Base-by-base conservation (phyloP, 768 basidiomycete genomes). In the Lactifluus rugatus region DNA sequence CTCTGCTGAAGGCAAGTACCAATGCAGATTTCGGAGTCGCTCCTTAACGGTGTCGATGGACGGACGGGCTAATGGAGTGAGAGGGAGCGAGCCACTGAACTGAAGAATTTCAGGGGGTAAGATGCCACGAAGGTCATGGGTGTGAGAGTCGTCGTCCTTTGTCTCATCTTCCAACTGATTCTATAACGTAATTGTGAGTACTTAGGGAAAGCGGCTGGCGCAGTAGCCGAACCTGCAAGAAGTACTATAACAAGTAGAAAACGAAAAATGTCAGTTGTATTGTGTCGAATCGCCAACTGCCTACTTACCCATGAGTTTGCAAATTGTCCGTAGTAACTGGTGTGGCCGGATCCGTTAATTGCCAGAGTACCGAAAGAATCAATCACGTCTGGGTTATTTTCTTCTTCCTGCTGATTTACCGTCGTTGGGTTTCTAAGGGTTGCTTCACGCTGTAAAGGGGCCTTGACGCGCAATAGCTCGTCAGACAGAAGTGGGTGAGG, bases 341-440 rank as follows among this genome's bases (percentile, higher is more conserved):
- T 80, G 46, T 82, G 80, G 7, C 88, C 88, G 1, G 83, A 81
- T 21, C 84, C 71, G 48, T 76, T 84, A 63, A 90, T 85, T 11
- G 83, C 81, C n/a, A 90, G 72, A 0, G 87, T 85, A 19, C 88
- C 88, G 68, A 89, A 89, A 10, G 88, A 86, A 68, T 89, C 86
- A 5, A 89, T 80, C 46, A 88, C 76, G 64, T 89, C 87, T 8
- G 79, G 78, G 55, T 80, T 83, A 62, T 85, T 84, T 66, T 86
- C 84, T 58, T 85, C 85, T 47, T 63, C 11, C 72, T 64, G 23
- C 66, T 69, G 42, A 44, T 77, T 79, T 53, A 78, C 73, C 44
- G 70, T 71, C 28, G 69, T 64, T 16, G 72, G 54, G 25, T 62
- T 64, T 37, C 62, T 60, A 1, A 36, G 39, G 14, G 68, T 61